A percentile compares a stretch with the other conserved stretches of the same genome.
Conservation (phyloP, 371 early-diverging fungal genomes). For the Mucor piriformis region DNA sequence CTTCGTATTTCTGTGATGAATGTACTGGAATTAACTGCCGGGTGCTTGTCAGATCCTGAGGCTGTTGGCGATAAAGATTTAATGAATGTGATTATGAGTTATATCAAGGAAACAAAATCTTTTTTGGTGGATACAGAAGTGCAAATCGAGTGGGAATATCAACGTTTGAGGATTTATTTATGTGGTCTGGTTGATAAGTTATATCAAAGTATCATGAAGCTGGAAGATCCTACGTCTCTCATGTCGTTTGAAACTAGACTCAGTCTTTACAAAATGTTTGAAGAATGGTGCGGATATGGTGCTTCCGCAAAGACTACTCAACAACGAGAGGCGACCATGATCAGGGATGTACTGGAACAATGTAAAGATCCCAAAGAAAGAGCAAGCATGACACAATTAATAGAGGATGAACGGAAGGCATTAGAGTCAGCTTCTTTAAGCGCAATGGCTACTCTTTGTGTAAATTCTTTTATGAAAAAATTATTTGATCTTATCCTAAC, state of each 20-base stretch:
- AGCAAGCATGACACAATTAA: constrained; percentile 57
- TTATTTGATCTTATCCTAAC: background rate
- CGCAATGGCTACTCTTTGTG: constrained; percentile 88
- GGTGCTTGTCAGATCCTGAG: constrained; percentile 60
- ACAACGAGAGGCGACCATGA: constrained; percentile 78
- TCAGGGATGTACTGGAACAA: constrained; percentile 73
- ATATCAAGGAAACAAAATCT: constrained; percentile 72
- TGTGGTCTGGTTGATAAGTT: constrained; percentile 85
- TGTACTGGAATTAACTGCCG: constrained; percentile 72
- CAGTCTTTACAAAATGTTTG: constrained; percentile 82
- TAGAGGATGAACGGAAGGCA: constrained; percentile 80
- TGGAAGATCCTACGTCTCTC: constrained; percentile 47
- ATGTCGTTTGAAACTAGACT: constrained; percentile 83
- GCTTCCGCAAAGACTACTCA: constrained; percentile 59
- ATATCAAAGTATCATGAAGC: constrained; percentile 66
- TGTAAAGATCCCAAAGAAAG: constrained; percentile 74
- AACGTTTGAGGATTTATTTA: constrained; percentile 83
- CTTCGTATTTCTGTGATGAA: constrained; percentile 78
- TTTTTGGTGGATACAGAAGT: constrained; percentile 75
- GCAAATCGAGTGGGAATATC: constrained; percentile 87
- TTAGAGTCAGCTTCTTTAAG: constrained; percentile 81
- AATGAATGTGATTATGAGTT: constrained; percentile 66
- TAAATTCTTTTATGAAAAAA: constrained; percentile 44
- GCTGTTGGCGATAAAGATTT: constrained; percentile 67
- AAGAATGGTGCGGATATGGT: constrained; percentile 94